Base-by-base conservation (phyloP, 176 grass and related monocot genomes). In the Carex cristatella region DNA sequence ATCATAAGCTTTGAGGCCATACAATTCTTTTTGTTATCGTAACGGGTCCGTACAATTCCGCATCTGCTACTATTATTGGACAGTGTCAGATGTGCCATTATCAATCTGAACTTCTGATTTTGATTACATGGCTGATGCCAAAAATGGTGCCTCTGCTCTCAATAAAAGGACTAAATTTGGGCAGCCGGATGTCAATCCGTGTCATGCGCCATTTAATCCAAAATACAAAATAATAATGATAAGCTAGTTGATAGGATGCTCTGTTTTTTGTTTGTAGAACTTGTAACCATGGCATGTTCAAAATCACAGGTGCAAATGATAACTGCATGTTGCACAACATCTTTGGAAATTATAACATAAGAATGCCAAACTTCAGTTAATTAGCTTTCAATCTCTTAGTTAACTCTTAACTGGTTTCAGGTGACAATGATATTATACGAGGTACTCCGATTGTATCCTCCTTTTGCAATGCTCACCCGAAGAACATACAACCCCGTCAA, bases 361-460 rank as follows among this genome's bases (percentile, higher is more conserved):
- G 38, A 69, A 0, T 51, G 44, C 40, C 9, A 28, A 51, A 23
- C 70, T 12, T 9, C 7, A 73, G 16, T 23, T 44, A 49, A 76
- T 54, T 76, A 12, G 1, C 8, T 55, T 55, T 56, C 12, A 9
- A 32, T 77, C 23, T 2, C 23, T 77, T 54, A 78, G 15, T 15
- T 35, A 68, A 37, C 11, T 83, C 19, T 83, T 83, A 49, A 66
- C 9, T 53, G 23, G 33, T 7, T 7, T 65, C 70, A 93, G 89
- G 86, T 94, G 79, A 91, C 91, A 0, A 94, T 93, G 92, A 91
- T 98, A 85, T 51, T 98, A 0, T 79, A 94, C 6, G 92, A 98
- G 76, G 91, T 98, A 4, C 86, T 98, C 0, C 85, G 95, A 84
- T 0, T 98, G 35, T 98, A 94, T 61, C 95, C 95, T 3, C 91